phyloP scores from a whole-genome alignment of 1,139 yeast species.

The Taiozyma onychis region DNA sequence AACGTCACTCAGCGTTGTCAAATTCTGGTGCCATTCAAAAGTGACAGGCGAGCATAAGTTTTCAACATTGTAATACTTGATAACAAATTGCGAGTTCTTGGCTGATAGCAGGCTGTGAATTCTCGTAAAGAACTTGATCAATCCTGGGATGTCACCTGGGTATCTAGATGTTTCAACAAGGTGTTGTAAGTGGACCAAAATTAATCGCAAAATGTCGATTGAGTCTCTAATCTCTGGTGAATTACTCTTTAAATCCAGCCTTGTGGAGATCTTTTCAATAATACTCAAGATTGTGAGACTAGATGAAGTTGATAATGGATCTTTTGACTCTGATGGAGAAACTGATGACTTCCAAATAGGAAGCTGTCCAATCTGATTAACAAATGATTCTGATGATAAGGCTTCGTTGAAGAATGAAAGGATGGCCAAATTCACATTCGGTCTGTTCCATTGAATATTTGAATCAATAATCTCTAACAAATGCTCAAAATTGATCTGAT shows the following conservation, averaged over 20 bases:
- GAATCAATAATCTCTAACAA: conserved; percentile 28
- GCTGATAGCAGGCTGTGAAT: conserved; percentile 35
- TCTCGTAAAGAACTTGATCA: conserved; percentile 39
- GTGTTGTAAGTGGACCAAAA: conserved; percentile 33
- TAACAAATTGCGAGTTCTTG: conserved; percentile 35
- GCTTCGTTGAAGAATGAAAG: conserved; percentile 33
- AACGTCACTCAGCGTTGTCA: conserved; percentile 32
- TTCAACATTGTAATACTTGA: conserved; percentile 43
- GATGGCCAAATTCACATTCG: conserved; percentile 30
- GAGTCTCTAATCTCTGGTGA: conserved; percentile 25
- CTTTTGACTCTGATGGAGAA: neutral
- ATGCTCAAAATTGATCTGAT: conserved; percentile 10
- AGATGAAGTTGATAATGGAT: neutral
- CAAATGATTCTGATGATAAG: conserved; percentile 25
- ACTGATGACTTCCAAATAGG: conserved; percentile 35
- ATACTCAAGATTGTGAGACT: conserved; percentile 10
- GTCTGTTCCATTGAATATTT: conserved; percentile 28
- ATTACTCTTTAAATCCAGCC: conserved; percentile 19
- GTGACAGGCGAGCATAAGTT: conserved; percentile 49
- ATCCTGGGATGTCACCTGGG: conserved; percentile 39
- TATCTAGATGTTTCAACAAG: conserved; percentile 35
- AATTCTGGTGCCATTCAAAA: conserved; percentile 47
- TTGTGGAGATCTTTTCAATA: conserved; percentile 10
- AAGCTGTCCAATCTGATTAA: conserved; percentile 22
- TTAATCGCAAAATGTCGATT: conserved; percentile 31